Percentiles rank a stretch among this genome's conserved stretches.
phyloP scores from a whole-genome alignment of 805 yeast genomes.

The Kazachstania africana region DNA sequence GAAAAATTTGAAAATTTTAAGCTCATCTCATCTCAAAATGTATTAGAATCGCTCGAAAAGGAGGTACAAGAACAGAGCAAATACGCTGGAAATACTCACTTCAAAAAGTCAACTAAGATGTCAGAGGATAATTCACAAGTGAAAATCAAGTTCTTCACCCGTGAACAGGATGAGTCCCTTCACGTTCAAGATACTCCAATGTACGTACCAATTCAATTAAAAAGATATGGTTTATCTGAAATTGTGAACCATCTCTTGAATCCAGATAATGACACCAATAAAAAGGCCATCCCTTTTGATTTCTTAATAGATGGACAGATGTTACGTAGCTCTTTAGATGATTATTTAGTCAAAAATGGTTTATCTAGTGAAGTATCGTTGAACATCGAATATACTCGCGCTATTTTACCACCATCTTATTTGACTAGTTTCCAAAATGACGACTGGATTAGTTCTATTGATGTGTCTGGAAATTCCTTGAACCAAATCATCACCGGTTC shows the following conservation, averaged over 20 bases:
- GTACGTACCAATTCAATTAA: slow-evolving; percentile 74
- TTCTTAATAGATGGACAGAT: slow-evolving; percentile 79
- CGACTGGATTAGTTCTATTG: slow-evolving; percentile 83
- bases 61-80: too few relatives aligned
- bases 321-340: slow-evolving; percentile 66
- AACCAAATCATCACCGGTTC: slow-evolving; percentile 70
- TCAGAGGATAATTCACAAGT: slow-evolving; percentile 46
- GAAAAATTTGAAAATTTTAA: too few relatives aligned
- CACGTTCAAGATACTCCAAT: slow-evolving; percentile 73
- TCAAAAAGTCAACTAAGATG: too few relatives aligned
- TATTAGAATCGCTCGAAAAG: too few relatives aligned
- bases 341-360: slow-evolving; percentile 65
- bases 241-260: slow-evolving; percentile 79
- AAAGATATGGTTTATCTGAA: slow-evolving; percentile 87
- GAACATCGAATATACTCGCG: slow-evolving; percentile 79
- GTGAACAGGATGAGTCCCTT: slow-evolving; percentile 65
- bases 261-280: too few relatives aligned
- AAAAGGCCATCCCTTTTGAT: slow-evolving; percentile 77
- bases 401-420: slow-evolving; percentile 89
- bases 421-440: slow-evolving; percentile 81
- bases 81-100: too few relatives aligned
- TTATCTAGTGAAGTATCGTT: slow-evolving; percentile 72
- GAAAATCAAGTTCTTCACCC: slow-evolving; percentile 72
- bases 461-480: slow-evolving; percentile 26
- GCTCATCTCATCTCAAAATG: too few relatives aligned